phyloP scores from a whole-genome alignment of 192 early-diverging fungal genomes.

The Gaertneriomyces sp. region DNA sequence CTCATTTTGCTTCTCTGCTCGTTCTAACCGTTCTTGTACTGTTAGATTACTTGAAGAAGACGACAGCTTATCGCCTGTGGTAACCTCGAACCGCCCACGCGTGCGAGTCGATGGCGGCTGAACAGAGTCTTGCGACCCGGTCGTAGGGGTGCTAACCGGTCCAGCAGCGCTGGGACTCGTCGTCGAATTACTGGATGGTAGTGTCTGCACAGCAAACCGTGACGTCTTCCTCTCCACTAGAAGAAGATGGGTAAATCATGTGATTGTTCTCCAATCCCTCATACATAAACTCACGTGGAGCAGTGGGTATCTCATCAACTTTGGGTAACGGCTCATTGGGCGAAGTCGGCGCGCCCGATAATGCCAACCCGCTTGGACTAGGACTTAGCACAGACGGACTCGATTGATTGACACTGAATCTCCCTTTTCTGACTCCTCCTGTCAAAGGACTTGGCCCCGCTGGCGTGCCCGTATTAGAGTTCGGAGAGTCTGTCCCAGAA shows the following conservation, averaged over 20 bases:
- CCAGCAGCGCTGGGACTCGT: too few relatives aligned
- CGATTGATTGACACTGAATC: slow-evolving; percentile 62
- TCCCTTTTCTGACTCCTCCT: slow-evolving; percentile 64
- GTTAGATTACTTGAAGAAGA: too few relatives aligned
- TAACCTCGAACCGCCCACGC: slow-evolving; percentile 29
- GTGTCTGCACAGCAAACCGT: slow-evolving; percentile 33
- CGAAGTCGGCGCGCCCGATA: neutral
- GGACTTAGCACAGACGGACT: neutral
- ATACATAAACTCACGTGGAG: neutral
- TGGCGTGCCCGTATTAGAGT: slow-evolving; percentile 2
- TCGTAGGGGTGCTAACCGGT: neutral
- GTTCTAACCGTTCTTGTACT: too few relatives aligned
- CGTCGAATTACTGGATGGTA: neutral
- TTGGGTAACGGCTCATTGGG: neutral
- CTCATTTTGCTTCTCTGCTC: too few relatives aligned
- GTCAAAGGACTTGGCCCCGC: slow-evolving; percentile 5
- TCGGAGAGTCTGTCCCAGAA: slow-evolving; percentile 1
- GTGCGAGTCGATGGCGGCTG: slow-evolving; percentile 7
- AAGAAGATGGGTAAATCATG: neutral
- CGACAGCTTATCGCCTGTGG: slow-evolving; percentile 2
- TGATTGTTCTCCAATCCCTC: neutral
- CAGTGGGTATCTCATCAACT: too few relatives aligned
- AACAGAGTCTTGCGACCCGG: slow-evolving; percentile 2
- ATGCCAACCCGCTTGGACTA: neutral
- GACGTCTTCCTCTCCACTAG: slow-evolving; percentile 33